phyloP scores from a whole-genome alignment of 306 rosid genomes.

The Fragaria iinumae region DNA sequence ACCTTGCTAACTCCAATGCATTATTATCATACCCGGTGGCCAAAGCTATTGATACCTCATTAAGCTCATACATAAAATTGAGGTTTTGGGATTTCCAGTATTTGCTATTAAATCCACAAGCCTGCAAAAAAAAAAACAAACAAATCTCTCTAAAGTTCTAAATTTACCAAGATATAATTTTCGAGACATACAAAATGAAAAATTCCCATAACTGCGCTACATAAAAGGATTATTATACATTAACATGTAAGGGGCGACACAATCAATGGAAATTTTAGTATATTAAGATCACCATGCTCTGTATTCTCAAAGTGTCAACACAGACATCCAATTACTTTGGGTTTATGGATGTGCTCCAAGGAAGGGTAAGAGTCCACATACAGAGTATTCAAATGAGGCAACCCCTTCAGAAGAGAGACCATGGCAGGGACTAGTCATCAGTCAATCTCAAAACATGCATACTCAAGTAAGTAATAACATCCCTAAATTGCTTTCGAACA shows the following conservation, averaged over 20 bases:
- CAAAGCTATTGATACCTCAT: neutral
- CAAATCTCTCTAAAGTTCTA: neutral
- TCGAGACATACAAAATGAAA: too few species aligned
- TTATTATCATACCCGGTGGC: neutral
- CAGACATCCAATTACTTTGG: neutral
- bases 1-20: neutral
- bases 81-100: neutral
- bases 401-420: neutral
- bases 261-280: too few species aligned
- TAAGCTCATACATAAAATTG: neutral
- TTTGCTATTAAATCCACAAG: neutral
- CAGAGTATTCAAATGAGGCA: conserved; percentile 1
- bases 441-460: neutral
- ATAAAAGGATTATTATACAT: neutral
- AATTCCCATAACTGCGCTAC: neutral
- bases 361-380: neutral
- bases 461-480: too few species aligned
- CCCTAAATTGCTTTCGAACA: too few species aligned
- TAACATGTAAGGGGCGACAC: too few species aligned
- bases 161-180: neutral
- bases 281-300: too few species aligned
- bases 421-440: neutral
- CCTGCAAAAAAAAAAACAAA: neutral
- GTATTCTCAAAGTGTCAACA: neutral
- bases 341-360: neutral